These are phyloP conservation scores for Escovopsis sp. DNA, from an alignment of 2,329 filamentous ascomycete species.

Conservation along the genomic window DNA sequence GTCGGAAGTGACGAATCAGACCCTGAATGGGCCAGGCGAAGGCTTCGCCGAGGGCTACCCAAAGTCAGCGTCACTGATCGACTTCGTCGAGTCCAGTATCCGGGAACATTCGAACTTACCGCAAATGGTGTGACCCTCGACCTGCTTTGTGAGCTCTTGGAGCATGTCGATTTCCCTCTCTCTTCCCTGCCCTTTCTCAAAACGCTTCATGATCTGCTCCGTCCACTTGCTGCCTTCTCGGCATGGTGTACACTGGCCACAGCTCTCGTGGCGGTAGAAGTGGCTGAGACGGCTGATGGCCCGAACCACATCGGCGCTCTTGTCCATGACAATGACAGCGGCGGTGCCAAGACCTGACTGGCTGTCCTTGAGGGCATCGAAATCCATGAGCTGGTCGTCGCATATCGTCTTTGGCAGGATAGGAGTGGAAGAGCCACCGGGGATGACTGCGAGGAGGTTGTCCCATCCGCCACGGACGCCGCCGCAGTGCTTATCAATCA, in stretches of 20 bases:
- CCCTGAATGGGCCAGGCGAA: conserved; percentile 98
- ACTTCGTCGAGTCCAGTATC: no score
- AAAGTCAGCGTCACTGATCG: conserved; percentile 9
- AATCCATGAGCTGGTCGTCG: conserved; percentile 97
- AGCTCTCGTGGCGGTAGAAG: conserved; percentile 98
- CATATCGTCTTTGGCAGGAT: conserved; percentile 83
- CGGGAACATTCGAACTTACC: conserved; percentile 36
- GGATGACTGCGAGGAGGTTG: conserved; percentile 88
- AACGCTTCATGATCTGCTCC: conserved; percentile 95
- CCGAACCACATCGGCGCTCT: conserved; percentile 89
- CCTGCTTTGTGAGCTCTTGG: conserved; percentile 97
- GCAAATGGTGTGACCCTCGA: conserved; percentile 98
- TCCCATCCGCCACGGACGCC: conserved; percentile 96
- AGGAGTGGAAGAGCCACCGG: conserved; percentile 90
- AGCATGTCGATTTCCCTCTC: conserved; percentile 97
- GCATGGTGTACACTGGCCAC: conserved; percentile 98
- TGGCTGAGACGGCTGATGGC: conserved; percentile 84
- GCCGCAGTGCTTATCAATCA: conserved; percentile 97
- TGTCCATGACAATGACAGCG: conserved; percentile 98
- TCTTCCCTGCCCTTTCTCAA: conserved; percentile 79
- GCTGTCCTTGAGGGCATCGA: conserved; percentile 93
- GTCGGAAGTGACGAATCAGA: conserved; percentile 94
- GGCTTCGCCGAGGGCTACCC: conserved; percentile 73
- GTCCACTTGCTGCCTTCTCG: conserved; percentile 98
- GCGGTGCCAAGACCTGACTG: conserved; percentile 95